Conservation (phyloP, 2,329 filamentous ascomycete species). For the Botrytis paeoniae region DNA sequence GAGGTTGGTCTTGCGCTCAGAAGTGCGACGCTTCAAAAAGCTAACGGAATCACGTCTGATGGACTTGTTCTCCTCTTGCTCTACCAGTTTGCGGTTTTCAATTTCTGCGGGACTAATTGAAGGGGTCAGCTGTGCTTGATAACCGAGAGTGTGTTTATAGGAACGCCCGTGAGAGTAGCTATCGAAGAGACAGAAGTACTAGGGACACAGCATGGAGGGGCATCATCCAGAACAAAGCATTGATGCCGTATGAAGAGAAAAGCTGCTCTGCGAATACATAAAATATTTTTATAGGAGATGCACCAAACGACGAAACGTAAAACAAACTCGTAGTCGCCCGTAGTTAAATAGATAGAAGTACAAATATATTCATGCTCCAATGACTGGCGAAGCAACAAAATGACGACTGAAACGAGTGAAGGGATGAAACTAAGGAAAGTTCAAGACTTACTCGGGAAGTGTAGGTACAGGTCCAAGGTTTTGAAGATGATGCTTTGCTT, state of each 20-base stretch:
- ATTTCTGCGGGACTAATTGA: not conserved
- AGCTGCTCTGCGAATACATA: not conserved
- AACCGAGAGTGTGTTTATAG: not conserved
- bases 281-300: not conserved
- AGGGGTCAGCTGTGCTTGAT: not conserved
- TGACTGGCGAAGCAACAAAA: not conserved
- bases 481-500: conserved; percentile 12
- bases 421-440: too few species aligned
- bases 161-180: not conserved
- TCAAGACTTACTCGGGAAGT: not conserved
- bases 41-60: conserved; percentile 5
- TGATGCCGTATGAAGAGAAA: not conserved
- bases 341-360: not conserved
- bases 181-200: not conserved
- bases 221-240: not conserved
- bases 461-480: conserved; percentile 9
- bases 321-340: not conserved
- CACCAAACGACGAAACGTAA: not conserved
- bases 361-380: not conserved
- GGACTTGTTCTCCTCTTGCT: conserved; percentile 12
- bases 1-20: conserved; percentile 5
- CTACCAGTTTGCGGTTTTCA: conserved; percentile 5
- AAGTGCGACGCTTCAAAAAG: conserved; percentile 10
- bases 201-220: too few species aligned
- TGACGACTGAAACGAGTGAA: not conserved